Conservation (phyloP, 2,329 filamentous ascomycete species). For the Colletotrichum tabaci region DNA sequence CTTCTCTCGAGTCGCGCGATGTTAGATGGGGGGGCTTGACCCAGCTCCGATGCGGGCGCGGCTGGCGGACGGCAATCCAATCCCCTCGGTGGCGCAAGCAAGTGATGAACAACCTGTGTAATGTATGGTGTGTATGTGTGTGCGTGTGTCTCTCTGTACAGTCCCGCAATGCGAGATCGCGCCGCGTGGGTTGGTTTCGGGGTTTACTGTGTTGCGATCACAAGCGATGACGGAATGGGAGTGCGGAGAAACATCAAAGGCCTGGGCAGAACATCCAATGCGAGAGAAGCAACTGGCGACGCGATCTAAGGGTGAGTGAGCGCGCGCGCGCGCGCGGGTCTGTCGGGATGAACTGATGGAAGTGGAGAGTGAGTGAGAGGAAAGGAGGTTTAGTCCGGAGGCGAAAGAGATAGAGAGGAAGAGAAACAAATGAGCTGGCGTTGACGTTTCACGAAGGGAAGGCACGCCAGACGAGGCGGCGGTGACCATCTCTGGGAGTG, state of each 20-base stretch:
- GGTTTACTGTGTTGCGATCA: constrained; percentile 31
- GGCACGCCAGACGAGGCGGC: background rate
- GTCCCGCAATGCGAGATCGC: constrained; percentile 22
- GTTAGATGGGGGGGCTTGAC: constrained; percentile 10
- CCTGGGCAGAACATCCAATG: background rate
- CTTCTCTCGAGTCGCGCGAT: constrained; percentile 1
- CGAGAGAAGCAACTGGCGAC: background rate
- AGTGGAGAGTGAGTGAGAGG: constrained; percentile 4
- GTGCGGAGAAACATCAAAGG: constrained; percentile 29
- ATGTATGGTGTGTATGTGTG: too few relatives aligned
- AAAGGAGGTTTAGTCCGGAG: too few relatives aligned
- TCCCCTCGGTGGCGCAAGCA: background rate
- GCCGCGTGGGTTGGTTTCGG: constrained; percentile 26
- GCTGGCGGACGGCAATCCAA: background rate
- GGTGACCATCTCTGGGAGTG: background rate
- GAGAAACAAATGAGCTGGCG: constrained; percentile 3
- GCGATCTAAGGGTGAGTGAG: background rate
- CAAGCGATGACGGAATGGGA: constrained; percentile 9
- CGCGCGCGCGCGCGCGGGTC: background rate
- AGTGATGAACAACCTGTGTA: too few relatives aligned
- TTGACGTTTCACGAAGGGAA: constrained; percentile 20
- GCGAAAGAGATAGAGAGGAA: background rate
- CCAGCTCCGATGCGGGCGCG: constrained; percentile 1
- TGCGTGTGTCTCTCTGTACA: background rate
- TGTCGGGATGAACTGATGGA: background rate